phyloP scores from a whole-genome alignment of 805 yeast genomes.

The Myxozyma melibiosi region DNA sequence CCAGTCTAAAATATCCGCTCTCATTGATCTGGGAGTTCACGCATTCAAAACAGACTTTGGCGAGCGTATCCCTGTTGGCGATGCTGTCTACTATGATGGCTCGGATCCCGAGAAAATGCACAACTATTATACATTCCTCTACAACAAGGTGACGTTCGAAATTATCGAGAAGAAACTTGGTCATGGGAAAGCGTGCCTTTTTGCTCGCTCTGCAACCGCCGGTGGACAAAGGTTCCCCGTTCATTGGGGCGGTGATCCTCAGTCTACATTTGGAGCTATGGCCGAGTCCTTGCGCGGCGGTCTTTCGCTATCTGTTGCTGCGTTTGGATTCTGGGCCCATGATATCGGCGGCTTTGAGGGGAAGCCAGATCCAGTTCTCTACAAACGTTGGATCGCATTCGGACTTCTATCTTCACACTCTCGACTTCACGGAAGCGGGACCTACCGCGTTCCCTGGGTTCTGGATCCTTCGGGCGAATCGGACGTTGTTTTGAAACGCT shows the following conservation, averaged over 20 bases:
- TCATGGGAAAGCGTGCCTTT: conserved; percentile 43
- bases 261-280: conserved; percentile 46
- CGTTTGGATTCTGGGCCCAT: conserved; percentile 48
- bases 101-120: conserved; percentile 45
- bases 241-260: conserved; percentile 50
- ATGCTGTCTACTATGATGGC: conserved; percentile 40
- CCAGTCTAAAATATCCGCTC: conserved; percentile 37
- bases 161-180: conserved; percentile 42
- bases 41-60: conserved; percentile 48
- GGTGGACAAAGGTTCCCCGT: conserved; percentile 47
- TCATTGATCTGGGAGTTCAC: conserved; percentile 46
- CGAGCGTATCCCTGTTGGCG: conserved; percentile 45
- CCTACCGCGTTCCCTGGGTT: conserved; percentile 48
- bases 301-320: conserved; percentile 41
- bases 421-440: conserved; percentile 45
- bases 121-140: conserved; percentile 45
- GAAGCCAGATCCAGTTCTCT: conserved; percentile 45
- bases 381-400: conserved; percentile 48
- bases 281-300: conserved; percentile 47
- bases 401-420: conserved; percentile 47
- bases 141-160: conserved; percentile 45
- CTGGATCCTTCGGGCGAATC: conserved; percentile 44
- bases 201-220: conserved; percentile 46
- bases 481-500: conserved; percentile 40
- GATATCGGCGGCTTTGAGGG: conserved; percentile 49